phyloP scores from a whole-genome alignment of 2,329 filamentous ascomycete species.

The Metarhizium rileyi region DNA sequence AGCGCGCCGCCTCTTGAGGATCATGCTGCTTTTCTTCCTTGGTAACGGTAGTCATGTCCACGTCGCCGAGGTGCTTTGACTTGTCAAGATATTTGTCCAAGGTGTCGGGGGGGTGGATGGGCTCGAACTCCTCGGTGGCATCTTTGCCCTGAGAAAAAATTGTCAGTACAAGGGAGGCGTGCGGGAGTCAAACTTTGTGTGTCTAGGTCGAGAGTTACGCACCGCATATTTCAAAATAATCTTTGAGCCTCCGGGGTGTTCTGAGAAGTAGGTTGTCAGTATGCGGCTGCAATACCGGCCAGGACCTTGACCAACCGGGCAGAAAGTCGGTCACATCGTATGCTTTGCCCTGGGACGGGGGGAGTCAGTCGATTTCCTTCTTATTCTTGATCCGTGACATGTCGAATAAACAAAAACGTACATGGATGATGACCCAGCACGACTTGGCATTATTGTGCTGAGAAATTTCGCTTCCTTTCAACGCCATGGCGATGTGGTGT shows the following conservation, averaged over 20 bases:
- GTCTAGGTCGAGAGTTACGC: slow-evolving; percentile 14
- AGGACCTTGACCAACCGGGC: slow-evolving; percentile 43
- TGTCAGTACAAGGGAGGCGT: not conserved
- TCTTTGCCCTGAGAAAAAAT: slow-evolving; percentile 58
- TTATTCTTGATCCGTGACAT: too few relatives aligned
- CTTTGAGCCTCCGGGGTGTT: slow-evolving; percentile 81
- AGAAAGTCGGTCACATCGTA: slow-evolving; percentile 88
- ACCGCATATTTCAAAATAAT: slow-evolving; percentile 94
- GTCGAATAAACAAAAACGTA: too few relatives aligned
- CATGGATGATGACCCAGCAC: slow-evolving; percentile 88
- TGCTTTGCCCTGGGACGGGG: slow-evolving; percentile 51
- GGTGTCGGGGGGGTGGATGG: slow-evolving; percentile 80
- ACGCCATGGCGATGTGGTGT: slow-evolving; percentile 22
- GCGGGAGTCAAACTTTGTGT: not conserved
- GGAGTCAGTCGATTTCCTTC: not conserved
- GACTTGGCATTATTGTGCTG: slow-evolving; percentile 74
- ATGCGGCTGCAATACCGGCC: not conserved
- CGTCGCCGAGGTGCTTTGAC: slow-evolving; percentile 79
- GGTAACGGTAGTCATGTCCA: slow-evolving; percentile 77
- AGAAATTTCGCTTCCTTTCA: slow-evolving; percentile 44
- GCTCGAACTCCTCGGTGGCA: slow-evolving; percentile 84
- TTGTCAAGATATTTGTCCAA: slow-evolving; percentile 74
- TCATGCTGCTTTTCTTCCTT: slow-evolving; percentile 60
- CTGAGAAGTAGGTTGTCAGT: slow-evolving; percentile 26
- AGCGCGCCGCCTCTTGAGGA: slow-evolving; percentile 50